phyloP scores from a whole-genome alignment of 2,329 filamentous ascomycete genomes.

The Nothopassalora personata region DNA sequence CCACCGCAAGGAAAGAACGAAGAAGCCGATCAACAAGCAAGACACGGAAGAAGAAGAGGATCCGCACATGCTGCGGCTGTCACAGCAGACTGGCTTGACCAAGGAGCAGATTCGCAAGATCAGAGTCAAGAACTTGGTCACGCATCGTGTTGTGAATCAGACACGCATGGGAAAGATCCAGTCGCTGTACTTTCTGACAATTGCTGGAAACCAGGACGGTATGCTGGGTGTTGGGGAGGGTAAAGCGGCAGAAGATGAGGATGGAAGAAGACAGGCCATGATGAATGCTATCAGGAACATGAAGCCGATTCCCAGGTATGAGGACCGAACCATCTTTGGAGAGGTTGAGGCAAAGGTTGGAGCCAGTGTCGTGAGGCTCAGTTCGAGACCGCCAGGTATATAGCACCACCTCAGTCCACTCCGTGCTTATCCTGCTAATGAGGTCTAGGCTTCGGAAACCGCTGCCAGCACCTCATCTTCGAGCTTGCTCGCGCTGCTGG shows the following conservation, averaged over 20 bases:
- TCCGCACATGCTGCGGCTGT: constrained; percentile 47
- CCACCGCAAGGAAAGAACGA: constrained; percentile 24
- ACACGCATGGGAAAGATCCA: constrained; percentile 92
- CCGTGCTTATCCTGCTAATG: constrained; percentile 3
- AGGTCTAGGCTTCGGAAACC: constrained; percentile 77
- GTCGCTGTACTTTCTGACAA: constrained; percentile 67
- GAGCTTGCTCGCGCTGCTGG: constrained; percentile 87
- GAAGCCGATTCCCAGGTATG: constrained; percentile 85
- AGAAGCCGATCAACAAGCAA: constrained; percentile 34
- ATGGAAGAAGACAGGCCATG: constrained; percentile 66
- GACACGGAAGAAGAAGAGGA: constrained; percentile 30
- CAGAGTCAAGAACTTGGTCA: constrained; percentile 66
- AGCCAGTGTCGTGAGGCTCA: constrained; percentile 78
- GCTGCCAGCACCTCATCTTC: constrained; percentile 85
- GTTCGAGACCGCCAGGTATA: constrained; percentile 80
- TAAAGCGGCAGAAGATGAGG: constrained; percentile 69
- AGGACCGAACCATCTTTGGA: constrained; percentile 86
- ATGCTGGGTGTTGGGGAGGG: constrained; percentile 84
- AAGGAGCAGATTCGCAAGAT: constrained; percentile 48
- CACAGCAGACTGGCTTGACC: constrained; percentile 53
- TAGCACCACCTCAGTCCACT: constrained; percentile 11
- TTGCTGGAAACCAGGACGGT: constrained; percentile 83
- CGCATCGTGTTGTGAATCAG: constrained; percentile 77
- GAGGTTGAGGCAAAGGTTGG: constrained; percentile 78
- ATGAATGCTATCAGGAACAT: constrained; percentile 85